phyloP scores from a whole-genome alignment of 345 rosid genomes.

The Murraya koenigii region DNA sequence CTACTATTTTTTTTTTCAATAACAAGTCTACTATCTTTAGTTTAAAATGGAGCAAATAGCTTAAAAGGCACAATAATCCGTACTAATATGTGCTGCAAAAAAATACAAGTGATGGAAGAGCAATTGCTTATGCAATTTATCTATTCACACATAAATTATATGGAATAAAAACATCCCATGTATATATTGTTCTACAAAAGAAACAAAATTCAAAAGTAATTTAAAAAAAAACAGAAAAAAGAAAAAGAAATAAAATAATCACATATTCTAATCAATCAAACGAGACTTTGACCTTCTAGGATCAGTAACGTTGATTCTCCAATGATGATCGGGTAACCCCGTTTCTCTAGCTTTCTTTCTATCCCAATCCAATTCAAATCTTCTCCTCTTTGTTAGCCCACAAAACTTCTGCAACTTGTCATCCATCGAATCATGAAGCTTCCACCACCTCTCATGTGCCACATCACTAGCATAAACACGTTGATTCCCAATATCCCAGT shows the following conservation, averaged over 20 bases:
- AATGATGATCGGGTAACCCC: conserved; percentile 54
- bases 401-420: conserved; percentile 55
- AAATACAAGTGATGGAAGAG: not conserved
- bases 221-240: too few relatives aligned
- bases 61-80: not conserved
- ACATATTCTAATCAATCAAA: conserved; percentile 32
- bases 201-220: not conserved
- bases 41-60: too few relatives aligned
- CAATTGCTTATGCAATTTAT: not conserved
- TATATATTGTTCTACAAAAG: conserved; percentile 3
- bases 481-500: conserved; percentile 57
- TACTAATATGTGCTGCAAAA: not conserved
- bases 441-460: conserved; percentile 88
- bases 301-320: conserved; percentile 79
- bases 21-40: too few relatives aligned
- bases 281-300: conserved; percentile 53
- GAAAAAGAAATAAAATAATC: not conserved
- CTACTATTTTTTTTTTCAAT: too few relatives aligned
- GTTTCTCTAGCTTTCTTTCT: conserved; percentile 48
- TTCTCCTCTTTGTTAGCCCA: conserved; percentile 62
- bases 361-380: conserved; percentile 75
- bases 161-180: conserved; percentile 1
- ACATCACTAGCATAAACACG: conserved; percentile 86
- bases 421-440: conserved; percentile 69
- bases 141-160: conserved; percentile 30